Evolutionary conservation across 2,329 filamentous ascomycete species (phyloP).

Genomic region (Venturia pyrina): DNA sequence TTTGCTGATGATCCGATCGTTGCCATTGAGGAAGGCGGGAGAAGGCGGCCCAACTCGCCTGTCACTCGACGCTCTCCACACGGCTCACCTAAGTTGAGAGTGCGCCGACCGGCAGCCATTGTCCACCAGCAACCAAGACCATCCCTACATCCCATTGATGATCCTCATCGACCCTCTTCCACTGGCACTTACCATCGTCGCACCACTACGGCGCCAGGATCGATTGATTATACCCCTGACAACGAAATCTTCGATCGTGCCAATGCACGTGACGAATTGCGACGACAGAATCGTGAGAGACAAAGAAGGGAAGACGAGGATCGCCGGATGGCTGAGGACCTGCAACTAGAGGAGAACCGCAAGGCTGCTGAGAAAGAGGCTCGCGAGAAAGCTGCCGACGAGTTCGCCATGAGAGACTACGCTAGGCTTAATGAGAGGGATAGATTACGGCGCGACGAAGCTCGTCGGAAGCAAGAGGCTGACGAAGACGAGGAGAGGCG

Average conservation of each 20-base stretch:
- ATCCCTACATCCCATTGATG: not conserved
- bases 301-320: constrained; percentile 6
- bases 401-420: constrained; percentile 7
- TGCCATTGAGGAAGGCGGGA: constrained; percentile 9
- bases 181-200: constrained; percentile 6
- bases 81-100: not conserved
- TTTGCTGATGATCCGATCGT: constrained; percentile 7
- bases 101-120: not conserved
- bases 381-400: constrained; percentile 7
- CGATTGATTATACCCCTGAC: not conserved
- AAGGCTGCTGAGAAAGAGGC: constrained; percentile 6
- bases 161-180: not conserved
- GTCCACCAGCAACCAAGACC: not conserved
- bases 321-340: constrained; percentile 6
- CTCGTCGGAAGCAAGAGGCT: not conserved
- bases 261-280: constrained; percentile 10
- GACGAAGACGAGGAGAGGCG: not conserved
- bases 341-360: not conserved
- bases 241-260: constrained; percentile 10
- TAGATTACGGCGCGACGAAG: not conserved
- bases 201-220: constrained; percentile 7
- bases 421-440: constrained; percentile 4
- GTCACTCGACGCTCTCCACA: not conserved
- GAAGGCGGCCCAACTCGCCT: not conserved
- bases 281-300: constrained; percentile 10